phyloP scores from a whole-genome alignment of 768 basidiomycete species.

The Tulasnella calospora region DNA sequence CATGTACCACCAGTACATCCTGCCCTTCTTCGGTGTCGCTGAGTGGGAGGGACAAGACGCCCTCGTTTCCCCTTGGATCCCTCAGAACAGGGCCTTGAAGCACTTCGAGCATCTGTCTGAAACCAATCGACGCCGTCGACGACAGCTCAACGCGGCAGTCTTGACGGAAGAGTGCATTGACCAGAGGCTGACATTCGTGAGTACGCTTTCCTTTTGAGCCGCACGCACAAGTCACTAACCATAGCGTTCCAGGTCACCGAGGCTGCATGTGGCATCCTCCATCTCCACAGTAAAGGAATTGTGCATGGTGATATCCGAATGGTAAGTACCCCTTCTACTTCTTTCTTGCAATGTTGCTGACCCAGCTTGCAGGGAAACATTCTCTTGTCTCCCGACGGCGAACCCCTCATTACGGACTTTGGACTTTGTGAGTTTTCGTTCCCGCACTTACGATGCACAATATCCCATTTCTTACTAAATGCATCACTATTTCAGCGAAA shows the following conservation, averaged over 20 bases:
- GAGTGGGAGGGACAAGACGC: background rate
- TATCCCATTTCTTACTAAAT: too few species aligned
- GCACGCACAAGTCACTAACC: background rate
- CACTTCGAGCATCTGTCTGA: background rate
- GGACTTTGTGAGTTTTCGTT: background rate
- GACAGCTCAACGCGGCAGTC: background rate
- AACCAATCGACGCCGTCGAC: background rate
- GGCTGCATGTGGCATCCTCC: background rate
- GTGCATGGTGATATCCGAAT: background rate
- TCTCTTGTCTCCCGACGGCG: background rate
- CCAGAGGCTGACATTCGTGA: background rate
- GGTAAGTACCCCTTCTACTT: background rate
- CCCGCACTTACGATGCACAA: too few species aligned
- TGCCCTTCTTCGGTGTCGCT: background rate
- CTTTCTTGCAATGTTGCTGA: background rate
- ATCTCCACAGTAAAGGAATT: background rate
- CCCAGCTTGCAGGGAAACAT: background rate
- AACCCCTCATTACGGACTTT: background rate
- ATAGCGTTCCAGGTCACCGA: background rate
- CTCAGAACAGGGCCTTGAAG: background rate
- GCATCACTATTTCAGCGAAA: too few species aligned
- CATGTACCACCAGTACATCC: background rate
- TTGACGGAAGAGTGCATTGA: background rate
- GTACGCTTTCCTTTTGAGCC: background rate
- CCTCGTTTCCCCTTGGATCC: background rate